Evolutionary conservation across 2,329 filamentous ascomycete genomes (phyloP).

Genomic region (Hypoxylon sp.): DNA sequence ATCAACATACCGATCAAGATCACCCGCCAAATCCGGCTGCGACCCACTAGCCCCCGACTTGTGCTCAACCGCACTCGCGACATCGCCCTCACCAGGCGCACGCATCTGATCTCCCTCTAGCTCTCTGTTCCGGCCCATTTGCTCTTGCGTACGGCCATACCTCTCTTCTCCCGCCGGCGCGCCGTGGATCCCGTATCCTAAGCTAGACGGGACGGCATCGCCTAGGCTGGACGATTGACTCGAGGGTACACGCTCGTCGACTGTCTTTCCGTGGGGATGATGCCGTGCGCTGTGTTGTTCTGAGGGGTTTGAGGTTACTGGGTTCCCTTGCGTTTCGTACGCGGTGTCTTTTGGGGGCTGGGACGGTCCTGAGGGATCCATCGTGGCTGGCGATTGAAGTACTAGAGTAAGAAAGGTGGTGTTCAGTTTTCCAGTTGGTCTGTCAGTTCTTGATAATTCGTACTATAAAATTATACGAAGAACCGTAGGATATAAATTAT

Average conservation of each 20-base stretch:
- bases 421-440: not conserved
- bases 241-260: conserved; percentile 44
- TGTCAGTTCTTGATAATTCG: not conserved
- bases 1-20: conserved; percentile 50
- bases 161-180: conserved; percentile 47
- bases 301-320: conserved; percentile 45
- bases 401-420: not conserved
- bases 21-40: conserved; percentile 51
- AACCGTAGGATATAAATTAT: not conserved
- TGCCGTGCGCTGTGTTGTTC: conserved; percentile 44
- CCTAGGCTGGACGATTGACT: conserved; percentile 31
- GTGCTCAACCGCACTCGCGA: conserved; percentile 46
- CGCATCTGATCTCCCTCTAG: conserved; percentile 52
- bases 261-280: conserved; percentile 11
- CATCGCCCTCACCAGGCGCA: conserved; percentile 48
- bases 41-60: conserved; percentile 49
- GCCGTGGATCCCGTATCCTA: conserved; percentile 48
- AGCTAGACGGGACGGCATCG: conserved; percentile 48
- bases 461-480: not conserved
- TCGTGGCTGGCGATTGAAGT: conserved; percentile 17
- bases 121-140: conserved; percentile 44
- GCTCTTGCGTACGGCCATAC: conserved; percentile 41
- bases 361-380: conserved; percentile 49
- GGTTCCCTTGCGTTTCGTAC: conserved; percentile 49
- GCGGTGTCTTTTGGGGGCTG: conserved; percentile 48